These are phyloP conservation scores for Crucibulum laeve DNA, from an alignment of 768 basidiomycete genomes.

Conservation along the genomic window DNA sequence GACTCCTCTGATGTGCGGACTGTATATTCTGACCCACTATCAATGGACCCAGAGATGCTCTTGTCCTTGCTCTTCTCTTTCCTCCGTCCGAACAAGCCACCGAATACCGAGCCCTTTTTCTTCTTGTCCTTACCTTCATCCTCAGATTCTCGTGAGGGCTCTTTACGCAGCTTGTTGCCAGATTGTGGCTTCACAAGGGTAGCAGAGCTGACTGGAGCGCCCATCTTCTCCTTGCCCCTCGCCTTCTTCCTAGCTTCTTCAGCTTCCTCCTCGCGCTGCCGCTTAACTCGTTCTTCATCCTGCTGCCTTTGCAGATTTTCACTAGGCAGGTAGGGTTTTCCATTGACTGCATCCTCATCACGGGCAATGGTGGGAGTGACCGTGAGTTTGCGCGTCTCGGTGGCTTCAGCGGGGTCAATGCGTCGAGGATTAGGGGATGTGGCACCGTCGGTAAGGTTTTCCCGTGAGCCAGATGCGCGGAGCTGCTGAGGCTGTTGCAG, in stretches of 20 bases:
- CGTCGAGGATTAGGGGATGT: too few relatives aligned
- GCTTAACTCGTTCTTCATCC: constrained; percentile 38
- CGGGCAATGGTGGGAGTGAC: constrained; percentile 78
- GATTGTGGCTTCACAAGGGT: constrained; percentile 22
- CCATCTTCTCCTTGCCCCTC: constrained; percentile 50
- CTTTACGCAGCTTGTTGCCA: constrained; percentile 42
- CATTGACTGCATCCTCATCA: constrained; percentile 41
- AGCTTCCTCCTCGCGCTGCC: constrained; percentile 40
- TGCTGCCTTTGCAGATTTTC: constrained; percentile 17
- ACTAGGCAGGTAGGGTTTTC: constrained; percentile 28
- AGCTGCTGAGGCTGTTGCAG: constrained; percentile 30
- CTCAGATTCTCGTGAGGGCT: constrained; percentile 25
- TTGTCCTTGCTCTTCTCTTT: constrained; percentile 58
- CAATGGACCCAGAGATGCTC: constrained; percentile 41
- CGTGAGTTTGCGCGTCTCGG: constrained; percentile 73
- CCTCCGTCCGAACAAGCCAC: constrained; percentile 72
- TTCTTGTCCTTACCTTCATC: constrained; percentile 46
- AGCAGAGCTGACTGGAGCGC: constrained; percentile 39
- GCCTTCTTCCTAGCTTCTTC: constrained; percentile 40
- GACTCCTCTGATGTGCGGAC: constrained; percentile 61
- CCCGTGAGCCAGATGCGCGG: constrained; percentile 42
- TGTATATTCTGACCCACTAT: constrained; percentile 42
- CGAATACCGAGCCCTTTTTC: constrained; percentile 71
- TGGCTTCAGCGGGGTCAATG: constrained; percentile 64
- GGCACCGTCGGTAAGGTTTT: constrained; percentile 31